These are phyloP conservation scores for Picea sitchensis DNA, from an alignment of 75 land plant genomes.

Conservation along the genomic window DNA sequence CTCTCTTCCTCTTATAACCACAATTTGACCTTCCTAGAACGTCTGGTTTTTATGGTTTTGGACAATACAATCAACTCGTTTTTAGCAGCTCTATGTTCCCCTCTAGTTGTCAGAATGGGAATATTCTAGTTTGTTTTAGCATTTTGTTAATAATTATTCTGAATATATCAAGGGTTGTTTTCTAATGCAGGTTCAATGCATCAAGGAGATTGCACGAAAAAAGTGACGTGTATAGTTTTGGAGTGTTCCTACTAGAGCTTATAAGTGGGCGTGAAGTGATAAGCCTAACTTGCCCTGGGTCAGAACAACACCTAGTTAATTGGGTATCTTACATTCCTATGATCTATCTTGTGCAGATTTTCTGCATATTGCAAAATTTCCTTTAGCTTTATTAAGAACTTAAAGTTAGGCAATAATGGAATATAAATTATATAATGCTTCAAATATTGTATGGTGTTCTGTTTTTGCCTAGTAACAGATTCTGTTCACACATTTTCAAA, in stretches of 20 bases:
- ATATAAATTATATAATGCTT: neutral
- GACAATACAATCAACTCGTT: too few species aligned
- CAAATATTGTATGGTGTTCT: neutral
- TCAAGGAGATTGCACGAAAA: conserved; percentile 44
- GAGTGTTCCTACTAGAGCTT: conserved; percentile 65
- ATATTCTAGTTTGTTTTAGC: neutral
- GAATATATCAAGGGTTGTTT: neutral
- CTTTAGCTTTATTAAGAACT: neutral
- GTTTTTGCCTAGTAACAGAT: neutral
- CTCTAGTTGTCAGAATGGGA: neutral
- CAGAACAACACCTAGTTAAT: conserved; percentile 30
- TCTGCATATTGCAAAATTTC: neutral
- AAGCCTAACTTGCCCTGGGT: conserved; percentile 7
- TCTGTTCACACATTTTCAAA: neutral
- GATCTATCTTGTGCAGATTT: neutral
- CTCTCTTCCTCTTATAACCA: neutral
- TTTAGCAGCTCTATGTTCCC: too few species aligned
- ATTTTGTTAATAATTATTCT: neutral
- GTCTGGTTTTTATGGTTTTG: too few species aligned
- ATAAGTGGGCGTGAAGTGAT: conserved; percentile 58
- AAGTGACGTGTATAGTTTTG: conserved; percentile 75
- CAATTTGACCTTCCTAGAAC: too few species aligned
- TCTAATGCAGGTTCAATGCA: conserved; percentile 2
- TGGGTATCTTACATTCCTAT: conserved; percentile 32
- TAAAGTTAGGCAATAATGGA: neutral